These are phyloP conservation scores for Lentinula aciculospora DNA, from an alignment of 768 basidiomycete genomes.

Conservation along the genomic window DNA sequence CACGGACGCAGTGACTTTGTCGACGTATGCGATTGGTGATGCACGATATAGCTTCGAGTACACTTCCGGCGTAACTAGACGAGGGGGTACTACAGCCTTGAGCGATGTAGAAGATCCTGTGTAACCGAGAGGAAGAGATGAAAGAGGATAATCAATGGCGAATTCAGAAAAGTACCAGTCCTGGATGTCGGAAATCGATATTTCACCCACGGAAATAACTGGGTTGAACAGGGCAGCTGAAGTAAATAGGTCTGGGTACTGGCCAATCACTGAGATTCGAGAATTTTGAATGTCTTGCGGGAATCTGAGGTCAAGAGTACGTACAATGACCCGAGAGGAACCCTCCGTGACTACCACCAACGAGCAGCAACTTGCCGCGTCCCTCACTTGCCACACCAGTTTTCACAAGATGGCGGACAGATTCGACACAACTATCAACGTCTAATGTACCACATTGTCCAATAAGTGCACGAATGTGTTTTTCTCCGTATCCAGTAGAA, in stretches of 20 bases:
- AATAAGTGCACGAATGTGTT: conserved; percentile 44
- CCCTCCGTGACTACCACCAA: conserved; percentile 70
- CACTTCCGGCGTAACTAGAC: conserved; percentile 35
- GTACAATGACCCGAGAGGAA: conserved; percentile 55
- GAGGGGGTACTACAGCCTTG: conserved; percentile 20
- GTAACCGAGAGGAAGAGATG: conserved; percentile 18
- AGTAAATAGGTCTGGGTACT: conserved; percentile 54
- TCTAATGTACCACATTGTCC: conserved; percentile 62
- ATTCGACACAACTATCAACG: conserved; percentile 57
- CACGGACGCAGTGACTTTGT: conserved; percentile 45
- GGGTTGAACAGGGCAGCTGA: conserved; percentile 66
- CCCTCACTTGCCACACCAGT: conserved; percentile 44
- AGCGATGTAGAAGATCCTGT: conserved; percentile 1
- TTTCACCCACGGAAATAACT: conserved; percentile 56
- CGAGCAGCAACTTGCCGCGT: conserved; percentile 46
- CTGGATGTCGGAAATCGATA: conserved; percentile 56
- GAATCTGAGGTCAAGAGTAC: conserved; percentile 16
- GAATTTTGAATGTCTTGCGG: background rate
- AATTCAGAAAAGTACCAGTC: conserved; percentile 60
- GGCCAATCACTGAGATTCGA: conserved; percentile 47
- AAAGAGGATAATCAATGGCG: conserved; percentile 35
- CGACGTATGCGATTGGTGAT: conserved; percentile 54
- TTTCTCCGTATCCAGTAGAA: conserved; percentile 60
- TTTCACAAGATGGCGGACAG: conserved; percentile 43
- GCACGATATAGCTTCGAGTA: conserved; percentile 38